Percentiles rank a stretch among this genome's conserved stretches.
Conservation (phyloP, 2,329 filamentous ascomycete genomes). For the Paraconiothyrium sp. region DNA sequence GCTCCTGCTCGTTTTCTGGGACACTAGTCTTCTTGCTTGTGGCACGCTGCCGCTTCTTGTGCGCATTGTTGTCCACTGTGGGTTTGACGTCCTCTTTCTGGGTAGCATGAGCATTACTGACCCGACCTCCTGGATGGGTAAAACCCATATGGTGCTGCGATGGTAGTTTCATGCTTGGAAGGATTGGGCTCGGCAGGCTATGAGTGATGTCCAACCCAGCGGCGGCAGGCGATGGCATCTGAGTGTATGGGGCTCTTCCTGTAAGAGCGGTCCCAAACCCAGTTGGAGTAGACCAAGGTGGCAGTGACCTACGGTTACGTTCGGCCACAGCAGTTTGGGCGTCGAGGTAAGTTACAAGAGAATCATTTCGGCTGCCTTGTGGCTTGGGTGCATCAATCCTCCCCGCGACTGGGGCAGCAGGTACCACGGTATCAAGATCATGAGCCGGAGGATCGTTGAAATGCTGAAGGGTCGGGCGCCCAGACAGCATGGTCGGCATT, state of each 20-base stretch:
- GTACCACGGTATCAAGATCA: constrained; percentile 33
- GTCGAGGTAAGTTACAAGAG: constrained; percentile 33
- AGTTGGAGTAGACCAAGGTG: constrained; percentile 8
- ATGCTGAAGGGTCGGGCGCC: not conserved
- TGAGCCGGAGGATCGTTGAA: constrained; percentile 14
- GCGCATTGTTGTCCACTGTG: not conserved
- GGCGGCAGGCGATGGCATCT: constrained; percentile 5
- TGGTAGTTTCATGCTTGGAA: constrained; percentile 10
- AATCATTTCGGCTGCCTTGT: constrained; percentile 32
- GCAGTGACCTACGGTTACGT: constrained; percentile 16
- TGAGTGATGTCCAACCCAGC: constrained; percentile 9
- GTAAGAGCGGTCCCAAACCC: not conserved
- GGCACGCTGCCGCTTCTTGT: constrained; percentile 7
- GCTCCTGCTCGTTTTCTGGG: not conserved
- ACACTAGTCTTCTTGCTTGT: not conserved
- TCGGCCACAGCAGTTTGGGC: constrained; percentile 31
- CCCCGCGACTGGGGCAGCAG: constrained; percentile 36
- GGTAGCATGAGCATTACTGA: not conserved
- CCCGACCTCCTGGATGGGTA: not conserved
- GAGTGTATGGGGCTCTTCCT: not conserved
- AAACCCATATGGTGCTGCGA: not conserved
- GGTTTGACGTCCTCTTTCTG: not conserved
- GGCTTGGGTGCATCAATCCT: constrained; percentile 37
- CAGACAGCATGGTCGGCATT: constrained; percentile 25
- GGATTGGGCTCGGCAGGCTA: constrained; percentile 3